Evolutionary conservation across 192 early-diverging fungal genomes (phyloP).

Genomic region (Rhizoclosmatium sp.): DNA sequence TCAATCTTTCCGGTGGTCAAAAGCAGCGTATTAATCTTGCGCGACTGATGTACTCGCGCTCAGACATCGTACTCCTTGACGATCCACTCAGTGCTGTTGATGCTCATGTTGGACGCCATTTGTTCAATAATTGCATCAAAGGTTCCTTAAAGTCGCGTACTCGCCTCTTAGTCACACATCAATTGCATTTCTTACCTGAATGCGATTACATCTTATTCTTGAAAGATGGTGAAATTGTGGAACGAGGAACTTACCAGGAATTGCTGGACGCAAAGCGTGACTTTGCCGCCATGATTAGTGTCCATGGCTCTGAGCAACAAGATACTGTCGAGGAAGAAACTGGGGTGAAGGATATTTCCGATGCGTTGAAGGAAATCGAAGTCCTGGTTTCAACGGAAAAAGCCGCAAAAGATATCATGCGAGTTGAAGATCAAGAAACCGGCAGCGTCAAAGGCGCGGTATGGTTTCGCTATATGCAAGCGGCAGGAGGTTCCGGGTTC

Average conservation of each 20-base stretch:
- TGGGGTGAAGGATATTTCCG: neutral
- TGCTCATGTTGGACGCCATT: slow-evolving; percentile 66
- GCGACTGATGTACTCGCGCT: slow-evolving; percentile 74
- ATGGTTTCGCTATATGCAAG: slow-evolving; percentile 77
- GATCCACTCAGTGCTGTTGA: slow-evolving; percentile 91
- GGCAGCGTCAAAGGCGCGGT: slow-evolving; percentile 79
- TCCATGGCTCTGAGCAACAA: slow-evolving; percentile 52
- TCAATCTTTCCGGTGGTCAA: slow-evolving; percentile 51
- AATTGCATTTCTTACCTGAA: slow-evolving; percentile 75
- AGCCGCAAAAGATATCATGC: slow-evolving; percentile 64
- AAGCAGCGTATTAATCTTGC: slow-evolving; percentile 45
- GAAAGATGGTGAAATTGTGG: slow-evolving; percentile 72
- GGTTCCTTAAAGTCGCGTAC: slow-evolving; percentile 77
- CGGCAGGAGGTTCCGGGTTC: slow-evolving; percentile 63
- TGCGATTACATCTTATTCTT: slow-evolving; percentile 77
- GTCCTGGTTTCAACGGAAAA: slow-evolving; percentile 14
- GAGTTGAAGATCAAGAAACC: slow-evolving; percentile 81
- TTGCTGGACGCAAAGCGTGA: slow-evolving; percentile 66
- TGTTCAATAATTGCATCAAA: slow-evolving; percentile 81
- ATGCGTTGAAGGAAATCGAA: slow-evolving; percentile 7
- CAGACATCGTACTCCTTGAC: slow-evolving; percentile 82
- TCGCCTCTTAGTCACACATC: slow-evolving; percentile 85
- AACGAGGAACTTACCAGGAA: slow-evolving; percentile 68
- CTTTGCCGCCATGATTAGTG: slow-evolving; percentile 65
- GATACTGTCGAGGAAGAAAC: slow-evolving; percentile 33